A percentile compares a stretch with the other conserved stretches of the same genome.
Evolutionary conservation across 1,139 yeast species (phyloP).

Genomic region (Taphrina wiesneri): DNA sequence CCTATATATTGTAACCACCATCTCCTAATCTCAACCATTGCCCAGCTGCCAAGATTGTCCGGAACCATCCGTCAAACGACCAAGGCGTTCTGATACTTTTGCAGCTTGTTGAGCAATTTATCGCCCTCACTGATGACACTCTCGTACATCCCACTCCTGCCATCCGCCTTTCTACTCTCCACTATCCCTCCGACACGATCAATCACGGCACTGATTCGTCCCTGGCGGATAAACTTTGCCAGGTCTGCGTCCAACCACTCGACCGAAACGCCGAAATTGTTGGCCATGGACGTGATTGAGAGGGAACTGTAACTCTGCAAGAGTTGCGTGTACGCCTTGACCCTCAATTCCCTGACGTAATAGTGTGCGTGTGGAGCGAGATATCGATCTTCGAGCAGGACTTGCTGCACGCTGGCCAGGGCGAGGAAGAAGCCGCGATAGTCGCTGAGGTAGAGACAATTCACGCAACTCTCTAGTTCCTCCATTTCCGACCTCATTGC

Average conservation of each 20-base stretch:
- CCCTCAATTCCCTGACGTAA: conserved; percentile 88
- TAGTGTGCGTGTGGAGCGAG: conserved; percentile 76
- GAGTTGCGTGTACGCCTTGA: conserved; percentile 91
- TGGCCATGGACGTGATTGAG: conserved; percentile 89
- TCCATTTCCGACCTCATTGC: conserved; percentile 74
- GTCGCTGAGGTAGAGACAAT: conserved; percentile 85
- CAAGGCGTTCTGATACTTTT: conserved; percentile 97
- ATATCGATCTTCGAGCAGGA: conserved; percentile 72
- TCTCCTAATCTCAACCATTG: too few species aligned
- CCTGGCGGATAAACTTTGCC: conserved; percentile 87
- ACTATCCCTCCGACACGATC: conserved; percentile 95
- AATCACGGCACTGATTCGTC: conserved; percentile 90
- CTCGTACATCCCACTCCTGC: conserved; percentile 92
- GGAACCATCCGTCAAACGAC: conserved; percentile 29
- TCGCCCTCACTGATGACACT: conserved; percentile 89
- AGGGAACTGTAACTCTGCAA: conserved; percentile 91
- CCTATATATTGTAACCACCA: too few species aligned
- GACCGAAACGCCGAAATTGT: conserved; percentile 81
- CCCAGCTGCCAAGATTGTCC: too few species aligned
- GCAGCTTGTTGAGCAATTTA: conserved; percentile 84
- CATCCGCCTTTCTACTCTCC: conserved; percentile 94
- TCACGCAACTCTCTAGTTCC: conserved; percentile 79
- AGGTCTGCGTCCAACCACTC: conserved; percentile 77
- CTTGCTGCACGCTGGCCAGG: conserved; percentile 75
- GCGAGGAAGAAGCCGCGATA: conserved; percentile 78